Conservation (phyloP, 345 rosid species). For the Citrus glauca region DNA sequence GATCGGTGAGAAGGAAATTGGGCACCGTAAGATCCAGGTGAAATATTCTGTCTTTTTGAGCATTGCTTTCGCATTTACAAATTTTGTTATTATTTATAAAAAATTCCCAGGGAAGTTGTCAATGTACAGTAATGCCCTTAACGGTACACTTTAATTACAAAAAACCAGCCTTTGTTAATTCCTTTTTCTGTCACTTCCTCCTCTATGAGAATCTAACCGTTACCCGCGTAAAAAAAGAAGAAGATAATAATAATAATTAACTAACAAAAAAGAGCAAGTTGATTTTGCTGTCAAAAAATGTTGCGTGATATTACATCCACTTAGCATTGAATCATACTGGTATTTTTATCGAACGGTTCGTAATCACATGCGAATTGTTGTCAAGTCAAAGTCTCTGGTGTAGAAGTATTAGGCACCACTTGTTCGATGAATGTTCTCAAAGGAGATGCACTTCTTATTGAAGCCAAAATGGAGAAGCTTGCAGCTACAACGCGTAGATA, state of each 20-base stretch:
- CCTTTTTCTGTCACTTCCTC: background rate
- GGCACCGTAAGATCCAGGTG: background rate
- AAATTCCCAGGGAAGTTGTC: background rate
- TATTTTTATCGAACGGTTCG: background rate
- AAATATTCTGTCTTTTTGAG: background rate
- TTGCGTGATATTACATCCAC: background rate
- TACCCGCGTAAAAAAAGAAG: background rate
- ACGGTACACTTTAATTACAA: background rate
- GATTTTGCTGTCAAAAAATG: background rate
- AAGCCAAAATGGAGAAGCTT: slow-evolving; percentile 18
- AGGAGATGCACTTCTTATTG: slow-evolving; percentile 31
- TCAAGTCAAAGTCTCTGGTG: no score
- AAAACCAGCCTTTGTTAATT: background rate
- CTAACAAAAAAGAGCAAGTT: background rate
- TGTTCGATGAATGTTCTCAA: slow-evolving; percentile 49
- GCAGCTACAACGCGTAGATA: slow-evolving; percentile 1
- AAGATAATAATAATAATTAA: background rate
- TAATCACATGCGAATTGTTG: background rate
- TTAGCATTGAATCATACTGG: background rate
- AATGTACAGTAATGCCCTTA: background rate
- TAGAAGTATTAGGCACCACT: background rate
- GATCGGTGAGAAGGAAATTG: background rate
- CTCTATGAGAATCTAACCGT: background rate
- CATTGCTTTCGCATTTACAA: background rate
- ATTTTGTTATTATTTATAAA: background rate